Base-by-base conservation (phyloP, 306 rosid species). In the Phaseolus lunatus region DNA sequence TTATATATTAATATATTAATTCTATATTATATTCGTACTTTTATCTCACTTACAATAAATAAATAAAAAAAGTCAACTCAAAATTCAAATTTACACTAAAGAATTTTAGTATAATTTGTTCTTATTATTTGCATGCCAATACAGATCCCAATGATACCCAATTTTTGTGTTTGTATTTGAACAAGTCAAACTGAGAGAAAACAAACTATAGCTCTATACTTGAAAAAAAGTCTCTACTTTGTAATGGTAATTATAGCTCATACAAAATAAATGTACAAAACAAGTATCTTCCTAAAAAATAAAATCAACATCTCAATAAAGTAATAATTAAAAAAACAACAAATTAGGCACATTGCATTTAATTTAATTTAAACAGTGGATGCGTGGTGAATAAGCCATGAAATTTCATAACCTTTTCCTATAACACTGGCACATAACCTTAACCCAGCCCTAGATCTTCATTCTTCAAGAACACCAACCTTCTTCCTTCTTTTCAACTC, bases 401-500 rank as follows among this genome's bases (percentile, higher is more conserved):
- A 20, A 65, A 37, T 19, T 65, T 64, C 48, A 64, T 64, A 66
- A 66, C 20, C 19, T 41, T n/a, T n/a, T 12, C 31, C 13, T 19
- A 39, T 20, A 66, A 41, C 19, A 67, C 12, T 2, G 24, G 13
- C 14, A 62, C 14, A 31, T 43, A 43, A 12, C 37, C 54, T 67
- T 67, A 65, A 65, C 72, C 33, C 52, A 66, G 41, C 72, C 72
- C 72, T 67, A 67, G 72, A 62, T 64, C 70, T 64, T 39, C 70
- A 39, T 37, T 39, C 72, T 67, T 22, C 72, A 67, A 67, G 37
- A 67, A 12, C 72, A 27, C 22, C 43, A 14, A 27, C 37, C 13
- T 12, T 39, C 7, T 65, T 20, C 33, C 53, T 22, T 67, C 37
- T 67, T 9, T 65, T 65, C 31, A 18, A 65, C 70, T 19, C 70